A percentile compares a stretch with the other conserved stretches of the same genome.
Conservation (phyloP, 139 green algal genomes). For the Closterium sp. region DNA sequence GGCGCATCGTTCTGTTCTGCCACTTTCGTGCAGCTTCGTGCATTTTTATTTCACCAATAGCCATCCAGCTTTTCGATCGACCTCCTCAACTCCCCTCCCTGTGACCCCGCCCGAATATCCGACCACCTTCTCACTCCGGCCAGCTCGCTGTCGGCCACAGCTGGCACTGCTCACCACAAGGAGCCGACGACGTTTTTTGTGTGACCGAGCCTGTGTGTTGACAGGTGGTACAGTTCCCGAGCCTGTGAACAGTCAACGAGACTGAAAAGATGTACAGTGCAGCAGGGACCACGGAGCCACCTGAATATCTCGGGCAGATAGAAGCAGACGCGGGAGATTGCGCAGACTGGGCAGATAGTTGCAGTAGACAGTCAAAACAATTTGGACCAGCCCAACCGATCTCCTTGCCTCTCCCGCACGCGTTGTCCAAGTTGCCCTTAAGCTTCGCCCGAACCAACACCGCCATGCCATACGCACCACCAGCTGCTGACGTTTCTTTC, state of each 20-base stretch:
- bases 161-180: too few relatives aligned
- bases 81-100: neutral
- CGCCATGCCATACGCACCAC: neutral
- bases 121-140: neutral
- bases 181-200: neutral
- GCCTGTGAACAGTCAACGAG: neutral
- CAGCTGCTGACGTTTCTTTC: neutral
- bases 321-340: too few relatives aligned
- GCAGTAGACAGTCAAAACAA: neutral
- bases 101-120: neutral
- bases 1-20: neutral
- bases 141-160: neutral
- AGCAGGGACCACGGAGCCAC: too few relatives aligned
- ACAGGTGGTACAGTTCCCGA: neutral
- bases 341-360: too few relatives aligned
- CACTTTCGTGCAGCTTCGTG: neutral
- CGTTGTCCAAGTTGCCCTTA: neutral
- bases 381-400: too few relatives aligned
- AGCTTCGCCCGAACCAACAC: neutral
- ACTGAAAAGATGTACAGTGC: too few relatives aligned
- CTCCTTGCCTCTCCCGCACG: neutral
- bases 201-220: neutral
- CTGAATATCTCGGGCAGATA: too few relatives aligned
- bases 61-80: neutral
- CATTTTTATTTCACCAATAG: neutral